Evolutionary conservation across 164 flowering plant genomes (phyloP), one percentile per base, ranked within the genome.

Genomic region (Macadamia integrifolia): DNA sequence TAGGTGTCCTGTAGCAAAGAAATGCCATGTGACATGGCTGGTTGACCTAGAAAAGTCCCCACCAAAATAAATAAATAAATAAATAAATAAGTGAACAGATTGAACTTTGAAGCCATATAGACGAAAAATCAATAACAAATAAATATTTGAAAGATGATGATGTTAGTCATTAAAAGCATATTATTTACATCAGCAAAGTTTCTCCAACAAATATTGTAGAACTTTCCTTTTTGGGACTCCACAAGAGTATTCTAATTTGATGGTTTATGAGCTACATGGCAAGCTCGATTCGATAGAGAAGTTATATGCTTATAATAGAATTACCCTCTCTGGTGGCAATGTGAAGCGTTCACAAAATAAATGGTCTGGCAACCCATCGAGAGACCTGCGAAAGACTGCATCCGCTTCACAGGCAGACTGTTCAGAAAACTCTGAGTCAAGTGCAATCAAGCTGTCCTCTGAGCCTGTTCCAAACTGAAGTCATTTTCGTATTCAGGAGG

Each of bases 21-120:
- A 78, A 23, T 58, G 62, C 64, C 88, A 88, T 69, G 66, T 64
- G 29, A 82, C 94, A 91, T 30, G 91, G 85, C 70, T 78, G 78
- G 53, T 69, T 78, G 60, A 77, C 90, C 98, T 94, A 75, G 18
- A 61, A 74, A 52, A 64, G 10, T 35, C 58, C 69, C 35, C 11
- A 50, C 35, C 11, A 50, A 9, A 62, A 68, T 48, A 58, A 31
- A 40, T 58, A 32, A n/a, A n/a, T 48, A 10, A 61, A 65, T 30
- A 60, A 2, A 35, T 64, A 55, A 18, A 66, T 14, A 53, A 44
- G 6, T 23, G 23, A 23, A 23, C 23, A 23, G 23, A 23, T 23
- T 23, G 23, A 23, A 35, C 40, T 61, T 31, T 30, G 44, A 64
- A 60, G 40, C 35, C 44, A 31, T 5, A 15, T 32, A 29, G 42